A percentile compares a stretch with the other conserved stretches of the same genome.
Evolutionary conservation across 2,329 filamentous ascomycete species (phyloP).

Genomic region (Clarireedia monteithiana): DNA sequence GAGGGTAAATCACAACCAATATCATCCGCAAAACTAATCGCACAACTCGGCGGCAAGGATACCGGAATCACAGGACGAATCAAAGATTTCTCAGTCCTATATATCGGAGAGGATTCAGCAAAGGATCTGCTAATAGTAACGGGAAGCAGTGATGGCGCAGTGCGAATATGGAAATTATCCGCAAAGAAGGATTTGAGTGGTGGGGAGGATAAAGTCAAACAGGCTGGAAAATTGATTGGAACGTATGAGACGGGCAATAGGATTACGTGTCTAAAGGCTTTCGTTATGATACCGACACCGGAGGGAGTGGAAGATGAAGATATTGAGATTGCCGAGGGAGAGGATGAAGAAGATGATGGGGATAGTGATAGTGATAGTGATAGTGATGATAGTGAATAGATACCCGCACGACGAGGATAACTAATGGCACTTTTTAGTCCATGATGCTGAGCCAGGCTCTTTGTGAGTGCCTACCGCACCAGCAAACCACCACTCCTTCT

Average conservation of each 20-base stretch:
- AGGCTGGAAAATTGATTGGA: conserved; percentile 51
- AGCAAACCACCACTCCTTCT: too few species aligned
- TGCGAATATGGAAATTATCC: conserved; percentile 67
- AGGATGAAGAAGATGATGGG: conserved; percentile 16
- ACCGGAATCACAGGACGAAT: conserved; percentile 66
- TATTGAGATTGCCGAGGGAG: conserved; percentile 20
- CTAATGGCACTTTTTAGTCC: background rate
- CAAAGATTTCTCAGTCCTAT: conserved; percentile 73
- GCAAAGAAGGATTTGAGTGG: conserved; percentile 23
- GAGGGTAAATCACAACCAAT: conserved; percentile 39
- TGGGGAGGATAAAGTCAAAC: conserved; percentile 29
- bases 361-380: conserved; percentile 11
- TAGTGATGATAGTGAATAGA: conserved; percentile 27
- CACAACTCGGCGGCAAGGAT: conserved; percentile 69
- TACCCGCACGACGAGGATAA: conserved; percentile 15
- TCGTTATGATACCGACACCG: conserved; percentile 69
- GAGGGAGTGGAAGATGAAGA: conserved; percentile 47
- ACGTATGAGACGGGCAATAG: conserved; percentile 79
- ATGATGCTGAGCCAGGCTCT: too few species aligned
- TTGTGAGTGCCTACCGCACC: too few species aligned
- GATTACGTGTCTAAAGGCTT: conserved; percentile 82
- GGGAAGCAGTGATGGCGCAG: conserved; percentile 75
- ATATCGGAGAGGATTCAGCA: conserved; percentile 30
- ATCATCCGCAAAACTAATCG: conserved; percentile 57
- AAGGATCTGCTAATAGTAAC: conserved; percentile 54